Evolutionary conservation across 208 protist species (phyloP), one percentile per base, ranked within the genome.

Genomic region (Zelonia costaricensis): DNA sequence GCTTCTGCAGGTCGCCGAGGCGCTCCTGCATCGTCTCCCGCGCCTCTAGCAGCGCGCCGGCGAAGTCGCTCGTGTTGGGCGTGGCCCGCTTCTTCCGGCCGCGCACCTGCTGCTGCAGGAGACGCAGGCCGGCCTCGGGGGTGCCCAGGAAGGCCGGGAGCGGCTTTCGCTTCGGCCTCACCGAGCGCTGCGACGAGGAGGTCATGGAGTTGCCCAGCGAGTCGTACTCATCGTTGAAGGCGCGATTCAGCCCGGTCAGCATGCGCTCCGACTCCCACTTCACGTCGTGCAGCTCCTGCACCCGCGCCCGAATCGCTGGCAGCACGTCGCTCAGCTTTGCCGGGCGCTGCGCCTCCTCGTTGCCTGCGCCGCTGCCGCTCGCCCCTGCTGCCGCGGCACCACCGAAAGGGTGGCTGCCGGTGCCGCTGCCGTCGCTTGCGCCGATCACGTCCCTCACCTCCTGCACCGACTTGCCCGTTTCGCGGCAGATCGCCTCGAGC

Each of bases 101-200:
- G 30, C 63, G 52, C 7, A 58, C 65, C 18, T 76, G 46, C 27
- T 66, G 62, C 49, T 72, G 67, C 51, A 68, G 54, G 15, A 78
- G 69, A 4, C 35, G 52, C 57, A 68, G 38, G 0, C 65, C 54
- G 4, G 68, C 45, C 35, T 48, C 62, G 4, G 46, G 43, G 18
- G 52, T 64, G 40, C 62, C 30, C 23, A 74, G 49, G 10, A 71
- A 36, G 20, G 72, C 69, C 1, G 80, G 58, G 13, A 81, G 36
- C 0, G 80, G 80, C 64, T 91, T 87, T 40, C 68, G 78, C 56
- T 87, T 91, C 27, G 80, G 74, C 46, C 64, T 78, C 39, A 91
- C 45, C 28, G 69, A 63, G 23, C 52, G 61, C 13, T 60, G 55
- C 10, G 35, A 56, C 9, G 49, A 53, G 7, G 67, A 71, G 1